Evolutionary conservation across 495 filamentous ascomycete genomes (phyloP), one percentile per base, ranked within the genome.

Genomic region (Lasiosphaeria miniovina): DNA sequence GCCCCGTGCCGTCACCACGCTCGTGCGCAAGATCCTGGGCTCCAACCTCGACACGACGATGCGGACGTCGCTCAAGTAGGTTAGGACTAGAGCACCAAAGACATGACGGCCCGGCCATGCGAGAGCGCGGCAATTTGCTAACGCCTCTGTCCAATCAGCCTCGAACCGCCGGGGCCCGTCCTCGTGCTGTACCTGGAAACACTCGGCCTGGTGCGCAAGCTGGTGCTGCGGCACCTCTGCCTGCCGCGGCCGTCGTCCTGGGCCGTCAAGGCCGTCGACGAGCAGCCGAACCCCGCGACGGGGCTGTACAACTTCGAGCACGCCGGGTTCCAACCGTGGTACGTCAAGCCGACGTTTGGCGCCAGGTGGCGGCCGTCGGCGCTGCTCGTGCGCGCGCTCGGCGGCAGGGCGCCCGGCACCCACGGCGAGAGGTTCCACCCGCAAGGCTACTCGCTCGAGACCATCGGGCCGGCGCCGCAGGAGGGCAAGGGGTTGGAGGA

Each of bases 41-140:
- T 58, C 49, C 38, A 51, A 66, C 11, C 55, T 73, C 40, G 68
- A 71, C 38, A 63, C 71, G 59, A 24, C 59, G 32, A 73, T 70
- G 46, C 14, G 46, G n/a, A 31, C 14, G 15, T 11, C 9, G 9
- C 46, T 49, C 0, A 1, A 31, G 46, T 49, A 17, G 15, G 46
- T 49, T 17, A 1, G n/a, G 12, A 41, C 12, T 41, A 41, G 3
- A 41, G 38, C 8, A 12, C 7, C 1, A 3, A 12, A 49, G 46
- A n/a, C n/a, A n/a, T 7, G 46, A 49, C 46, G 3, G 1, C 7
- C n/a, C 46, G n/a, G 9, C 46, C 9, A 1, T 17, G n/a, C 3
- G 8, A 49, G 6, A 3, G 6, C 6, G 46, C 9, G 3, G 46
- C 14, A 2, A 3, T 17, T 49, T 49, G 46, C 46, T n/a, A 3